Conservation (phyloP, 1,284 basidiomycete genomes). For the Agaricales sp. region DNA sequence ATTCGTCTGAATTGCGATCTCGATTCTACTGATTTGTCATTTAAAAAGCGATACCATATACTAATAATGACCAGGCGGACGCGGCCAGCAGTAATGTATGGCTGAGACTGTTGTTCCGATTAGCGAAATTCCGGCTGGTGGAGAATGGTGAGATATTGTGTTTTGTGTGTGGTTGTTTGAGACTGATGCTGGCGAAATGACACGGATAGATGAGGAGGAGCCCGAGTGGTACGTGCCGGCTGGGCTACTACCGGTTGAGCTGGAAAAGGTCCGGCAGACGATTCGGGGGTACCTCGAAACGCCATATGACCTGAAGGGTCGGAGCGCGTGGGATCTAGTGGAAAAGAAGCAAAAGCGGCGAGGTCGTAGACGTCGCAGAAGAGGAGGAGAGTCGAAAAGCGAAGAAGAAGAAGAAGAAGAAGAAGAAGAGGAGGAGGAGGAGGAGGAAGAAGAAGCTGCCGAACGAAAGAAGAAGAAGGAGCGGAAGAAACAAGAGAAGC, state of each 20-base stretch:
- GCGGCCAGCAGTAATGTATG: slow-evolving; percentile 70
- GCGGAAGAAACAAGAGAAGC: slow-evolving; percentile 50
- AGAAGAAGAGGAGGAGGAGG: slow-evolving; percentile 41
- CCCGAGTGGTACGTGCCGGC: slow-evolving; percentile 76
- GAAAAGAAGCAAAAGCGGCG: slow-evolving; percentile 48
- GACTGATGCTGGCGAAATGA: background rate
- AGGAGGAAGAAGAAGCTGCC: slow-evolving; percentile 57
- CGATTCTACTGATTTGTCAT: background rate
- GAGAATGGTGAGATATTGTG: slow-evolving; percentile 41
- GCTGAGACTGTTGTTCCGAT: slow-evolving; percentile 74
- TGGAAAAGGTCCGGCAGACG: slow-evolving; percentile 55
- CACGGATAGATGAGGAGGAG: slow-evolving; percentile 50
- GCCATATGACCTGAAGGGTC: slow-evolving; percentile 68
- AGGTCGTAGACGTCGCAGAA: slow-evolving; percentile 25
- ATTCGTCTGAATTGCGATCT: slow-evolving; percentile 3
- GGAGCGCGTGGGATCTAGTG: slow-evolving; percentile 57
- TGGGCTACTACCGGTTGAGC: slow-evolving; percentile 47
- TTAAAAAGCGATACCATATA: slow-evolving; percentile 58
- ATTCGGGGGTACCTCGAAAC: slow-evolving; percentile 69
- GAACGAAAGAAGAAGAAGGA: slow-evolving; percentile 17
- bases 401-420: slow-evolving; percentile 34
- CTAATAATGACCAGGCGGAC: slow-evolving; percentile 61
- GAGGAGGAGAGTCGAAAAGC: slow-evolving; percentile 41
- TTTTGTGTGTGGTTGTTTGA: background rate
- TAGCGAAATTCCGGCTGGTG: slow-evolving; percentile 53